Percentiles rank a stretch among this genome's conserved stretches.
Evolutionary conservation across 352 stramenopile genomes (phyloP).

Genomic region (Globisporangium orthogonon): DNA sequence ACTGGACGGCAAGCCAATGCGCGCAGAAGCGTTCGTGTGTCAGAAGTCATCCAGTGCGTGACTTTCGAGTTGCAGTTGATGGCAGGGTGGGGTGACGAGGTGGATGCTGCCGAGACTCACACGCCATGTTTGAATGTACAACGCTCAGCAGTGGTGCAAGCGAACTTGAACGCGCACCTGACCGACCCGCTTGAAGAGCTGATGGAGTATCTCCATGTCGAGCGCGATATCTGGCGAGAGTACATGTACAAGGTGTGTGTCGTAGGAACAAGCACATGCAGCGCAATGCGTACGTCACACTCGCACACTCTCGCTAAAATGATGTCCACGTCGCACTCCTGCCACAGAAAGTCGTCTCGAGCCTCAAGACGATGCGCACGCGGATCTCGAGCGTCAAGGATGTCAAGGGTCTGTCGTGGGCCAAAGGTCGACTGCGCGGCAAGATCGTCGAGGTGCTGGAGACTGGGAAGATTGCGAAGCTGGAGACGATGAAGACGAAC

Average conservation of each 20-base stretch:
- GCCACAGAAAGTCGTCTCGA: conserved; percentile 59
- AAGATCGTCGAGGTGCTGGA: conserved; percentile 78
- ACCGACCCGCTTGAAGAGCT: conserved; percentile 72
- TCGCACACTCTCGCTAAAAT: neutral
- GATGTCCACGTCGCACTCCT: neutral
- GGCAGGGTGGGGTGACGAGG: neutral
- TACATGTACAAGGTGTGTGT: conserved; percentile 73
- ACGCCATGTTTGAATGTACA: neutral
- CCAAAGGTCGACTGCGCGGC: conserved; percentile 55
- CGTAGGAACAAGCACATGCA: neutral
- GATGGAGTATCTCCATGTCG: conserved; percentile 75
- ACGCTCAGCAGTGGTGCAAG: conserved; percentile 34
- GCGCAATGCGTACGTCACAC: neutral
- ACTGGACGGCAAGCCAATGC: conserved; percentile 25
- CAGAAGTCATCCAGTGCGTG: conserved; percentile 62
- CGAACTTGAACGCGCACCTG: conserved; percentile 72
- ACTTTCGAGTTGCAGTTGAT: neutral
- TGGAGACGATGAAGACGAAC: conserved; percentile 76
- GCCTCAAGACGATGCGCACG: conserved; percentile 55
- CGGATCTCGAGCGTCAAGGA: conserved; percentile 54
- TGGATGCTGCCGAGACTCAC: neutral
- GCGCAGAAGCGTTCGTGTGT: conserved; percentile 55
- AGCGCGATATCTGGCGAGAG: conserved; percentile 69
- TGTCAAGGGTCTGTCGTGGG: conserved; percentile 59
- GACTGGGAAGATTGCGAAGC: conserved; percentile 64